Evolutionary conservation across 176 grass and related monocot species (phyloP).

Genomic region (Cocos nucifera): DNA sequence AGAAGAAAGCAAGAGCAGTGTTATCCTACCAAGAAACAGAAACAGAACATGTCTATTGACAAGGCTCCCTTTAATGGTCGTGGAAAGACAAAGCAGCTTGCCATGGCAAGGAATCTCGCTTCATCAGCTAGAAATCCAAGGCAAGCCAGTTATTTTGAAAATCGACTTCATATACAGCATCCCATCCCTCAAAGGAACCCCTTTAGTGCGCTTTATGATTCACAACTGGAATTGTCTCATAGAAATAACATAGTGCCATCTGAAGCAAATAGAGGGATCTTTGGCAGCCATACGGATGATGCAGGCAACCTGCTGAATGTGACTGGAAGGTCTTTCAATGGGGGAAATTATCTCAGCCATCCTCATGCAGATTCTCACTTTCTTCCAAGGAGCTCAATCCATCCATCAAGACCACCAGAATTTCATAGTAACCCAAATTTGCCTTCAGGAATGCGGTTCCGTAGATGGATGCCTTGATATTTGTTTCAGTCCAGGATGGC

Average conservation of each 20-base stretch:
- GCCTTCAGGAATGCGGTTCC: background rate
- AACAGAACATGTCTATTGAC: background rate
- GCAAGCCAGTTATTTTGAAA: conserved; percentile 3
- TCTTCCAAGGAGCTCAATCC: background rate
- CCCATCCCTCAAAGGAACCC: background rate
- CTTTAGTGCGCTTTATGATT: background rate
- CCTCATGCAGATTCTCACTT: background rate
- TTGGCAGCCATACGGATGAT: background rate
- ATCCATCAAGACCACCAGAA: background rate
- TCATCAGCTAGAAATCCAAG: background rate
- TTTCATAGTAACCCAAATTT: background rate
- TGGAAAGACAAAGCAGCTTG: background rate
- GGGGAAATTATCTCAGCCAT: too few relatives aligned
- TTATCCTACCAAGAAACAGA: background rate
- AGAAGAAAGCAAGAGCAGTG: conserved; percentile 20
- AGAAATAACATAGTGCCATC: background rate
- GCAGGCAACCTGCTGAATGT: background rate
- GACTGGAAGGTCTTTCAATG: too few relatives aligned
- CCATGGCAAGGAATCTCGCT: background rate
- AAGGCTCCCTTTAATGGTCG: background rate
- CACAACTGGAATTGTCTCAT: background rate
- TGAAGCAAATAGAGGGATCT: background rate
- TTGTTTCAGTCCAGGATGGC: too few relatives aligned
- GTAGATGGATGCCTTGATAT: background rate
- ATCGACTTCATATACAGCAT: background rate